Percentiles rank a stretch among this genome's conserved stretches.
Conservation (phyloP, 345 rosid genomes). For the Ailanthus altissimus region DNA sequence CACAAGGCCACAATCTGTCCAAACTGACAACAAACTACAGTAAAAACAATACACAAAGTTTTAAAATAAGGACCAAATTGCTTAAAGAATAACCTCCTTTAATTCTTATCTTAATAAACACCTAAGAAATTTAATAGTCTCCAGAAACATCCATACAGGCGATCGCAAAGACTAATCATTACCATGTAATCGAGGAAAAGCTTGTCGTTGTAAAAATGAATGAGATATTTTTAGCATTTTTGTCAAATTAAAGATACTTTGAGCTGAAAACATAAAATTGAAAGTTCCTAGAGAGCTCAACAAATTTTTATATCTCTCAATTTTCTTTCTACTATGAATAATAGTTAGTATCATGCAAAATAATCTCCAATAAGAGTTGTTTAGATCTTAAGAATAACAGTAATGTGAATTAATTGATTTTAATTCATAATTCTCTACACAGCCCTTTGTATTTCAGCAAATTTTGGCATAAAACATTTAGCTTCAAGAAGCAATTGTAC, state of each 20-base stretch:
- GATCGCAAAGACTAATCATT: background rate
- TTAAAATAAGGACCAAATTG: background rate
- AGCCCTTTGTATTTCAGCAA: slow-evolving; percentile 12
- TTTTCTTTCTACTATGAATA: background rate
- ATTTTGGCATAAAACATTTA: slow-evolving; percentile 11
- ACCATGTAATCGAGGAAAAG: background rate
- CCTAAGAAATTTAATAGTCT: background rate
- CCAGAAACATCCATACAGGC: background rate
- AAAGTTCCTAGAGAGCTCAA: no score
- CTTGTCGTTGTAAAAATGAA: no score
- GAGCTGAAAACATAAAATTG: background rate
- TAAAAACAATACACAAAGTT: background rate
- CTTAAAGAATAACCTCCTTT: no score
- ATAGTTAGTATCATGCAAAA: no score
- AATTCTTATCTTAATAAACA: background rate
- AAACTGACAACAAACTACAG: background rate
- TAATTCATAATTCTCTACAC: background rate
- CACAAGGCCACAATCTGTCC: background rate
- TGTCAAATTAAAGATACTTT: background rate
- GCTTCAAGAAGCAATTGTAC: slow-evolving; percentile 11
- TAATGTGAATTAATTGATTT: background rate
- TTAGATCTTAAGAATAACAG: no score
- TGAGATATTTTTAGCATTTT: background rate
- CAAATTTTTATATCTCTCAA: background rate
- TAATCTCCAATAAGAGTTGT: no score